phyloP scores from a whole-genome alignment of 805 yeast genomes.

The Ogataea degrootiae region DNA sequence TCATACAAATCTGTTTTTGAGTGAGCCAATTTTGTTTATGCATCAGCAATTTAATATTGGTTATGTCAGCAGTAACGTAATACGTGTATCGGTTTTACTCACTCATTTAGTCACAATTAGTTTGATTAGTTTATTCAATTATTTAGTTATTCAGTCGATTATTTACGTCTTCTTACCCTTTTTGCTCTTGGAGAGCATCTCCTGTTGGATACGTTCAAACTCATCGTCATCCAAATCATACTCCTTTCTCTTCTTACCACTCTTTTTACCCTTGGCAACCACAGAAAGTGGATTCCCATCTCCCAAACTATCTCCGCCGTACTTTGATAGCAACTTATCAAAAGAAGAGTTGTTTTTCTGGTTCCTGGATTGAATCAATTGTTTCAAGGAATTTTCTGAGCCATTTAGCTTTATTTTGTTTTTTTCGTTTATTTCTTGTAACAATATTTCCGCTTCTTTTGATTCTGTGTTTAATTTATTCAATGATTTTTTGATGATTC shows the following conservation, averaged over 20 bases:
- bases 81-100: too few relatives aligned
- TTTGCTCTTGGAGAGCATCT: constrained; percentile 17
- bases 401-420: constrained; percentile 27
- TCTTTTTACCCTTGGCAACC: constrained; percentile 26
- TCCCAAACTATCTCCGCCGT: constrained; percentile 27
- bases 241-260: constrained; percentile 10
- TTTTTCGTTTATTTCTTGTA: constrained; percentile 32
- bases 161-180: not conserved
- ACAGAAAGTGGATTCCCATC: constrained; percentile 24
- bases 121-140: too few relatives aligned
- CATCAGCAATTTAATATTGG: too few relatives aligned
- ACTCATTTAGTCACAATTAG: too few relatives aligned
- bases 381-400: constrained; percentile 38
- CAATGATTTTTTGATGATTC: constrained; percentile 42
- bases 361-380: constrained; percentile 47
- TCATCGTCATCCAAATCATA: constrained; percentile 46
- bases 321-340: constrained; percentile 44
- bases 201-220: constrained; percentile 41
- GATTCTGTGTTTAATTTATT: constrained; percentile 60
- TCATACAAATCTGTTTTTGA: too few relatives aligned
- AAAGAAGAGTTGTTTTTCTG: constrained; percentile 31
- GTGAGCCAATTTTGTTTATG: too few relatives aligned
- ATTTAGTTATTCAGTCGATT: too few relatives aligned
- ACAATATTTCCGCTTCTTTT: constrained; percentile 51
- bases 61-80: too few relatives aligned